Conservation (phyloP, 1,284 basidiomycete genomes). For the Tilletia walkeri region DNA sequence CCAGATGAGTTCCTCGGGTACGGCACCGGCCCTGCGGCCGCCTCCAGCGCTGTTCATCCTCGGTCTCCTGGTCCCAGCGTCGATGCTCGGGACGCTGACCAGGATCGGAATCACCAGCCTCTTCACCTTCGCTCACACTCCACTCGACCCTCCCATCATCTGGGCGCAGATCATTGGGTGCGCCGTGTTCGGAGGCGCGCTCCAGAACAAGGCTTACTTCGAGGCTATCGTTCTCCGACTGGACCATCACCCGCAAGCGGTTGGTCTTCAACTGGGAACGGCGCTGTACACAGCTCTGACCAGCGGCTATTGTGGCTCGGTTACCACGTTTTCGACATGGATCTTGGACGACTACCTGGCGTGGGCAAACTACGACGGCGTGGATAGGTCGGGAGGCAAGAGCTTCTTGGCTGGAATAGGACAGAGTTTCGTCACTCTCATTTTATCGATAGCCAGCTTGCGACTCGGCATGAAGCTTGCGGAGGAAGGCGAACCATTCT, state of each 20-base stretch:
- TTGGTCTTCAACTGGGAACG: constrained; percentile 65
- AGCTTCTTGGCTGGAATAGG: constrained; percentile 46
- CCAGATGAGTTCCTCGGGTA: too few relatives aligned
- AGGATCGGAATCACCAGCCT: background rate
- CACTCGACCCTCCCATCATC: constrained; percentile 67
- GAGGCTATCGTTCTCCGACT: background rate
- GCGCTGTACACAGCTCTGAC: constrained; percentile 84
- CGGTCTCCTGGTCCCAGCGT: constrained; percentile 10
- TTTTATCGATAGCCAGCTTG: constrained; percentile 37
- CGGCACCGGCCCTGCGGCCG: background rate
- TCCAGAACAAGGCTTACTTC: constrained; percentile 11
- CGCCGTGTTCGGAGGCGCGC: constrained; percentile 76
- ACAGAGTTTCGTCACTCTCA: constrained; percentile 47
- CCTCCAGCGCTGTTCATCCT: background rate
- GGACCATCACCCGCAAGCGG: background rate
- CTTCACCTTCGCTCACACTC: background rate
- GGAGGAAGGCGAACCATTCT: constrained; percentile 2
- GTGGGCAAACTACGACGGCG: constrained; percentile 68
- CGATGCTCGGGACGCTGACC: constrained; percentile 12
- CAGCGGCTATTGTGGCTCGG: constrained; percentile 90
- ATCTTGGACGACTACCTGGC: constrained; percentile 82
- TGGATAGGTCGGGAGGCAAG: background rate
- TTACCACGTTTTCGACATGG: constrained; percentile 97
- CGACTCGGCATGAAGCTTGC: constrained; percentile 35
- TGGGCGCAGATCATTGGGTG: constrained; percentile 89